Evolutionary conservation across 2,329 filamentous ascomycete species (phyloP).

Genomic region (Neofusicoccum sp.): DNA sequence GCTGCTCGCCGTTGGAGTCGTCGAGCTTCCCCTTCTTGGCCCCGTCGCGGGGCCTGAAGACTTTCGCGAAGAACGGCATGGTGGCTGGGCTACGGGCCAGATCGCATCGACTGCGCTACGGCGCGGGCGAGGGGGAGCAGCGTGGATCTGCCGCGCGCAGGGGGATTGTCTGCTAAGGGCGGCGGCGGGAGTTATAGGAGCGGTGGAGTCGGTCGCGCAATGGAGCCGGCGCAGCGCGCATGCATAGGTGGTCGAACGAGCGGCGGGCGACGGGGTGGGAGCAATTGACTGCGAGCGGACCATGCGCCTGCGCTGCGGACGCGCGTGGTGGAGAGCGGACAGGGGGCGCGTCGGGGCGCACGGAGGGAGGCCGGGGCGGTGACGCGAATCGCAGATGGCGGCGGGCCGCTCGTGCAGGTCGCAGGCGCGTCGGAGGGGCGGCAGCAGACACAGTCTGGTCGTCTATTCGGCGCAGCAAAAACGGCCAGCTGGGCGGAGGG

Average conservation of each 20-base stretch:
- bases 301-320: not conserved
- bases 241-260: conserved; percentile 12
- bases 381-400: not conserved
- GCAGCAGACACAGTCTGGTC: not conserved
- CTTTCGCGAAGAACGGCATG: conserved; percentile 60
- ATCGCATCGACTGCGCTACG: conserved; percentile 16
- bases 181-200: conserved; percentile 12
- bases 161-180: conserved; percentile 1
- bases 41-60: conserved; percentile 76
- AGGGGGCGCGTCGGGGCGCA: conserved; percentile 14
- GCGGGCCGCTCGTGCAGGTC: not conserved
- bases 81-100: conserved; percentile 7
- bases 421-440: not conserved
- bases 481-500: not conserved
- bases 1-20: conserved; percentile 40
- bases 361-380: not conserved
- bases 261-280: conserved; percentile 5
- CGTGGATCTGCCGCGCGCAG: conserved; percentile 12
- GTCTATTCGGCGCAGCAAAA: not conserved
- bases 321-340: conserved; percentile 14
- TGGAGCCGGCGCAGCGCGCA: conserved; percentile 9
- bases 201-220: not conserved
- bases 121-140: conserved; percentile 12
- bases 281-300: conserved; percentile 15
- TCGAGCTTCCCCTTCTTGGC: conserved; percentile 56